Conservation (phyloP, 768 basidiomycete genomes). For the Lactarius quietus region DNA sequence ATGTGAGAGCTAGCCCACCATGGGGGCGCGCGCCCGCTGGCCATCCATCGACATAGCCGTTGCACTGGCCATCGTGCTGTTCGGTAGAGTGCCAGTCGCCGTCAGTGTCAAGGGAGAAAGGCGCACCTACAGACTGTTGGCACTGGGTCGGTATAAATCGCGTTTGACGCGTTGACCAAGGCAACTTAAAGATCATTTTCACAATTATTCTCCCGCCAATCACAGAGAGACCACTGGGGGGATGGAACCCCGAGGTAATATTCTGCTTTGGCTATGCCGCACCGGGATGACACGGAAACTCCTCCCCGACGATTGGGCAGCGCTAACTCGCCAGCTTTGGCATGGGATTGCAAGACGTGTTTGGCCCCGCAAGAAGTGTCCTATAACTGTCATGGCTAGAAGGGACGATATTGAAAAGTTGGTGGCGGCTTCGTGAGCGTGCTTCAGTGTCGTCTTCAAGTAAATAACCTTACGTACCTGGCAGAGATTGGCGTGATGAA, state of each 20-base stretch:
- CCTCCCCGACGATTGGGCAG: not conserved
- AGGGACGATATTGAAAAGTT: not conserved
- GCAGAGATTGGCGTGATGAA: not conserved
- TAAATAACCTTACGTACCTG: not conserved
- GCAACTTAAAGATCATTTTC: not conserved
- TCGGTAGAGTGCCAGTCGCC: not conserved
- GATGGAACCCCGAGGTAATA: not conserved
- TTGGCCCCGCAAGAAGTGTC: not conserved
- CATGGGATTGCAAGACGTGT: not conserved
- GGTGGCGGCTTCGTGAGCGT: not conserved
- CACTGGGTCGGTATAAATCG: not conserved
- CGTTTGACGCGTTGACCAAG: not conserved
- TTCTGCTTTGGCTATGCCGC: fast-evolving
- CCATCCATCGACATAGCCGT: too few species aligned
- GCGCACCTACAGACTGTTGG: not conserved
- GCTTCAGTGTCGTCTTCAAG: not conserved
- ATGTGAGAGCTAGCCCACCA: too few species aligned
- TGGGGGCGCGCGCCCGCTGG: too few species aligned
- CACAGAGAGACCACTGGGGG: not conserved
- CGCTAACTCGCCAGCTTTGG: not conserved
- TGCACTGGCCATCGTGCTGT: too few species aligned
- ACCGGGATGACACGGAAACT: not conserved
- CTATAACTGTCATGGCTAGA: not conserved
- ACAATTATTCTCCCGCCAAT: not conserved
- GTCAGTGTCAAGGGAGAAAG: not conserved